Evolutionary conservation across 2,329 filamentous ascomycete species (phyloP), one percentile per base, ranked within the genome.

Genomic region (Alternaria longipes): DNA sequence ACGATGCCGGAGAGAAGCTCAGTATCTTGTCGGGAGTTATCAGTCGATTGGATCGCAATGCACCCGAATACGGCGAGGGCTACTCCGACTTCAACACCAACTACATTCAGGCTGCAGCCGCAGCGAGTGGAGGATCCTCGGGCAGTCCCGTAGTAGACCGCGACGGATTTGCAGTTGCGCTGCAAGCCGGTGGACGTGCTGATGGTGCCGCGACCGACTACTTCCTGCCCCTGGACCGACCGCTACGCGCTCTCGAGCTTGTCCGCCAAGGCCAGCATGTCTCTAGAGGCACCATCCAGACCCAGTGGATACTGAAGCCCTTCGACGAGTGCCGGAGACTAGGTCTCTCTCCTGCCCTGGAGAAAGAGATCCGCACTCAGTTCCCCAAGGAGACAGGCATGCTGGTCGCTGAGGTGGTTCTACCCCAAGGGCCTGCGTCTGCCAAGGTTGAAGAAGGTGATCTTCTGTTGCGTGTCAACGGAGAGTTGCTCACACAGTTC

Each of bases 21-120:
- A 97, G 93, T 84, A 99, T 99, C 71, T 83, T 99, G 60, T 98
- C 95, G 6, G 95, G 95, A 72, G 94, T 99, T 57, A 99, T 99
- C 78, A 97, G 93, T 81, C 90, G 95, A 72, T 84, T 99, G 61
- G 95, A 99, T 74, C 89, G 95, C 69, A 99, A 99, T 80, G 96
- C 96, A 2, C 95, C 95, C 16, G 95, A 99, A 74, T 72, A 99
- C 71, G 94, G 94, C 57, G 95, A 98, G 66, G 95, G 95, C 28
- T 99, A 99, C 79, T 95, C 94, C 79, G 95, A 99, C 78, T 99
- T 99, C 87, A 99, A 91, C 75, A 91, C 89, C 49, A 91, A 97
- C 78, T 99, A 99, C 84, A 98, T 98, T 72, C 95, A 99, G 82
- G 95, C 96, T 66, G 97, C 96, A 14, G 96, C 95, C 4, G 94